Evolutionary conservation across 1,139 yeast species (phyloP).

Genomic region (Magnusiomyces paraingens): DNA sequence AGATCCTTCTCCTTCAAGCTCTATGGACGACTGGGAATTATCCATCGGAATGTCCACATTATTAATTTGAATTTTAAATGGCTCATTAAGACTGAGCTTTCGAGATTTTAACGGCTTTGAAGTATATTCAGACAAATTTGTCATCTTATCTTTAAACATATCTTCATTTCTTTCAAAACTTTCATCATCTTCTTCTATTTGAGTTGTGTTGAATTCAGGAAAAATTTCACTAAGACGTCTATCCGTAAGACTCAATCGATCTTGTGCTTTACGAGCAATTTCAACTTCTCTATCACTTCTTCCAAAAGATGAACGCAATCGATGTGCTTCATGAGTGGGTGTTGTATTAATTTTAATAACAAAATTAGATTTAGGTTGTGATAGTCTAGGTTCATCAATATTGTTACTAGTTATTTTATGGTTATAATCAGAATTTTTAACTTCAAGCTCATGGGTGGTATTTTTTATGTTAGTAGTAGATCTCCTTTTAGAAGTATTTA

Average conservation of each 20-base stretch:
- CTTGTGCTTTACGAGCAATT: slow-evolving; percentile 5
- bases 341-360: background rate
- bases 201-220: slow-evolving; percentile 15
- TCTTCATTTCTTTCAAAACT: background rate
- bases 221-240: slow-evolving; percentile 14
- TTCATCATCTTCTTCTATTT: slow-evolving; percentile 2
- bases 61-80: background rate
- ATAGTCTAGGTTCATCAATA: background rate
- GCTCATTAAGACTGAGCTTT: background rate
- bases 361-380: background rate
- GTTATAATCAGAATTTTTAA: background rate
- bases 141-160: no score
- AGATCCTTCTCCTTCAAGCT: background rate
- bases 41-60: background rate
- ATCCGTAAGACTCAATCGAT: slow-evolving; percentile 8
- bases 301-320: background rate
- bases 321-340: background rate
- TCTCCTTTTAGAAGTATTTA: no score
- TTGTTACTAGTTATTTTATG: background rate
- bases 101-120: no score
- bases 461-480: background rate
- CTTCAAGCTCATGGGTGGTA: background rate
- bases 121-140: no score
- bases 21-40: background rate
- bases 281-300: slow-evolving; percentile 7